Evolutionary conservation across 768 basidiomycete species (phyloP), one percentile per base, ranked within the genome.

Genomic region (Symmetrospora coprosmae): DNA sequence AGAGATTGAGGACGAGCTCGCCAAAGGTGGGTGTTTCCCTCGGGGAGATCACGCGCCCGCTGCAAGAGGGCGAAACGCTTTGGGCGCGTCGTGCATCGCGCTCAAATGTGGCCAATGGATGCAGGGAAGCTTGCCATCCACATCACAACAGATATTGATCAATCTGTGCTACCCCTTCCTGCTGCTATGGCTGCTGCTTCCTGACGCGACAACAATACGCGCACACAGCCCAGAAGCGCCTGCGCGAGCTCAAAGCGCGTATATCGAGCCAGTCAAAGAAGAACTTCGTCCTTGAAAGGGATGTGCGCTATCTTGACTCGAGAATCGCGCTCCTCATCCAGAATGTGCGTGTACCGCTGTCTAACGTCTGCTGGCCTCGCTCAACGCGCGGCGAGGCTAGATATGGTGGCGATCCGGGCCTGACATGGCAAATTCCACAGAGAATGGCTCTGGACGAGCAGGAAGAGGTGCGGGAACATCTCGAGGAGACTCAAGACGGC

Each of bases 221-320:
- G 23, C 61, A 27, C 17, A 61, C 71, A 89, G 94, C 94, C 48
- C 94, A 99, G 77, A 96, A 92, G 74, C 88, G 92, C 46, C 77
- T 99, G 30, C 80, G 94, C 30, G 94, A 99, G 68, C 79, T 99
- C 65, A 99, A 99, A 76, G 81, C 84, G 27, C 86, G 90, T 71
- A 99, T 99, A 62, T 97, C 94, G 14, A 86, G 89, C 0, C 94
- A 97, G 75, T 91, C 88, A 55, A 99, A 99, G 80, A 97, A 96
- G 82, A 99, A 99, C 76, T 99, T 99, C 68, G 94, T 99, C 38
- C 80, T 99, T 11, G 94, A 99, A 73, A 84, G 94, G 43, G 94
- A 99, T 73, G 94, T 99, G 33, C 85, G 94, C 50, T 99, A 97
- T 73, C 82, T 99, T 40, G 94, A 99, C 76, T 87, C 87, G 35